Conservation (phyloP, 192 early-diverging fungal genomes). For the Podila minutissima region DNA sequence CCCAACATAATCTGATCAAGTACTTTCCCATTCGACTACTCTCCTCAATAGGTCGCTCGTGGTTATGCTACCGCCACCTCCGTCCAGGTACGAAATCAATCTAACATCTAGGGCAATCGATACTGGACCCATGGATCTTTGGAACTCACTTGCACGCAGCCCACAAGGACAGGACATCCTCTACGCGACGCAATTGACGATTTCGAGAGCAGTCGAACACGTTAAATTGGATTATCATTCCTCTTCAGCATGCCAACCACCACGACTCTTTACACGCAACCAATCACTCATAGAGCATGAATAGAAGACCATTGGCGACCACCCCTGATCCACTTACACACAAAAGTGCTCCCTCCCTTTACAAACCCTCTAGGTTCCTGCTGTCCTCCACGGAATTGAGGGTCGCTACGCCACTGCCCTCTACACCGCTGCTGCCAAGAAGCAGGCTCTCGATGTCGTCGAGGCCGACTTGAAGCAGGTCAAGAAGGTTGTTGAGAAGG, state of each 20-base stretch:
- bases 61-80: conserved; percentile 35
- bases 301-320: background rate
- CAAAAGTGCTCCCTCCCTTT: background rate
- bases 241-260: background rate
- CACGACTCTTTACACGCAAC: background rate
- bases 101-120: background rate
- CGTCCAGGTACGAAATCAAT: conserved; percentile 20
- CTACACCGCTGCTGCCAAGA: conserved; percentile 90
- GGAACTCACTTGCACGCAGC: too few species aligned
- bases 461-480: conserved; percentile 86
- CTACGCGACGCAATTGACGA: too few species aligned
- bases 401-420: conserved; percentile 98
- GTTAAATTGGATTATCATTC: background rate
- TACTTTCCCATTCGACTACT: background rate
- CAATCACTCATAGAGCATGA: background rate
- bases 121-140: background rate
- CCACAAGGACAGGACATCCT: too few species aligned
- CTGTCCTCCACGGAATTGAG: conserved; percentile 91
- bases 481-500: conserved; percentile 73
- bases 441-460: conserved; percentile 80
- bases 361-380: conserved; percentile 69
- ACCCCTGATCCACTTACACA: background rate
- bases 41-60: conserved; percentile 32
- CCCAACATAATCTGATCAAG: background rate
- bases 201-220: too few species aligned